A percentile compares a stretch with the other conserved stretches of the same genome.
phyloP scores from a whole-genome alignment of 495 filamentous ascomycete species.

The Neurospora sp. region DNA sequence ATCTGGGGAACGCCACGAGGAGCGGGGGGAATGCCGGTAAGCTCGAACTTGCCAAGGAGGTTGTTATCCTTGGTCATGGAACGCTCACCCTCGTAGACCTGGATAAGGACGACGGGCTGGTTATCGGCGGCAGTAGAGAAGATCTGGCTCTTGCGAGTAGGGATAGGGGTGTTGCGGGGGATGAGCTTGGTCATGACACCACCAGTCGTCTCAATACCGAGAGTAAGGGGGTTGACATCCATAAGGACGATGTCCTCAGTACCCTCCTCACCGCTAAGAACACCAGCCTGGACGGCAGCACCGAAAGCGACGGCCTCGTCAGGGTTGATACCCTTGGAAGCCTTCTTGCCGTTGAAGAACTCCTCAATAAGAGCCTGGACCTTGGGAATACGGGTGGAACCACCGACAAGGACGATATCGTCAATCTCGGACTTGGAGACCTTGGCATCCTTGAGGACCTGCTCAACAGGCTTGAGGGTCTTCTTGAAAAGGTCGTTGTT shows the following conservation, averaged over 20 bases:
- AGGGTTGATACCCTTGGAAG: slow-evolving; percentile 97
- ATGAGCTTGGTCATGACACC: slow-evolving; percentile 98
- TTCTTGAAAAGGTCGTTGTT: slow-evolving; percentile 98
- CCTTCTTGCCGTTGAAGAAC: slow-evolving; percentile 89
- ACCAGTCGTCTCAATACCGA: slow-evolving; percentile 97
- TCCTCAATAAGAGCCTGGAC: slow-evolving; percentile 91
- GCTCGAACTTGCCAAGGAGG: slow-evolving; percentile 93
- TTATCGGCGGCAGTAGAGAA: slow-evolving; percentile 98
- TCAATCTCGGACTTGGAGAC: slow-evolving; percentile 78
- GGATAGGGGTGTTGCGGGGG: slow-evolving; percentile 89
- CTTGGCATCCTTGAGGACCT: slow-evolving; percentile 89
- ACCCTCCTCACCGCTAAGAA: slow-evolving; percentile 78
- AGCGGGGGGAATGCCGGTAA: slow-evolving; percentile 87
- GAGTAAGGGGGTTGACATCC: slow-evolving; percentile 96
- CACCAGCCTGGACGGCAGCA: slow-evolving; percentile 94
- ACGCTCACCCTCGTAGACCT: slow-evolving; percentile 95
- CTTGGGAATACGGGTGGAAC: slow-evolving; percentile 95
- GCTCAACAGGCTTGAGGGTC: slow-evolving; percentile 97
- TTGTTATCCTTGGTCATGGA: slow-evolving; percentile 97
- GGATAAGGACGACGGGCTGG: slow-evolving; percentile 94
- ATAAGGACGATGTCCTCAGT: slow-evolving; percentile 77
- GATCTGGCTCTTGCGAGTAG: slow-evolving; percentile 93
- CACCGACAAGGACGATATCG: slow-evolving; percentile 86
- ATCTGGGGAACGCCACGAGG: slow-evolving; percentile 96
- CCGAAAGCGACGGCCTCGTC: slow-evolving; percentile 97